These are phyloP conservation scores for Porpolomopsis calyptriformis DNA, from an alignment of 768 basidiomycete genomes.

Conservation along the genomic window DNA sequence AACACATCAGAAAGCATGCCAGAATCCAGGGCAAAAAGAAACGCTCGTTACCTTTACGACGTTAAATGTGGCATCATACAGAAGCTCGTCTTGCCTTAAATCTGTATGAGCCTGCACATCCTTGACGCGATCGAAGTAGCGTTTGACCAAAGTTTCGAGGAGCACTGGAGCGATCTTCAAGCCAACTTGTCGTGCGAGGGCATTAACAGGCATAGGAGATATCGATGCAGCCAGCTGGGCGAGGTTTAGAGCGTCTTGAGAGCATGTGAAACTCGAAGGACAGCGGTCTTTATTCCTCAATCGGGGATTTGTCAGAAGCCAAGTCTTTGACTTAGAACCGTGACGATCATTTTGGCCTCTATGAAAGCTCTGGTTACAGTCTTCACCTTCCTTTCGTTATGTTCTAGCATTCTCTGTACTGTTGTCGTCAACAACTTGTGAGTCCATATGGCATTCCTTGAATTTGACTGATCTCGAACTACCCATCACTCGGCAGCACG, in stretches of 20 bases:
- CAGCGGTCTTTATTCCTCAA: too few species aligned
- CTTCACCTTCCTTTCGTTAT: too few species aligned
- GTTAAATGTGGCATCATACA: slow-evolving; percentile 74
- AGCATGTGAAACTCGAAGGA: too few species aligned
- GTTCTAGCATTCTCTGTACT: too few species aligned
- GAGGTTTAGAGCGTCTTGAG: not conserved
- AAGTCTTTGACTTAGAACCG: too few species aligned
- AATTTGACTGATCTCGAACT: too few species aligned
- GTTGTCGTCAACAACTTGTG: too few species aligned
- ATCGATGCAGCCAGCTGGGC: not conserved
- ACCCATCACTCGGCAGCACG: too few species aligned
- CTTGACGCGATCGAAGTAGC: slow-evolving; percentile 65
- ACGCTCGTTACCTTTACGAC: slow-evolving; percentile 51
- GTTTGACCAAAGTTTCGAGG: slow-evolving; percentile 71
- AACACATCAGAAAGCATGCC: not conserved
- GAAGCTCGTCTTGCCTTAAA: slow-evolving; percentile 59
- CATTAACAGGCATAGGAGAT: slow-evolving; percentile 29
- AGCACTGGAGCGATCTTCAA: slow-evolving; percentile 62
- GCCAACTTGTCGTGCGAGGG: slow-evolving; percentile 52
- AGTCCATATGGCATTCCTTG: too few species aligned
- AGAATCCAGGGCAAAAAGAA: not conserved
- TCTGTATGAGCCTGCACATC: slow-evolving; percentile 33
- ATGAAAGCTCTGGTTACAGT: too few species aligned
- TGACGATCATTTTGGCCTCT: too few species aligned
- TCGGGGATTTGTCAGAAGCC: too few species aligned